Evolutionary conservation across 805 yeast species (phyloP), one percentile per base, ranked within the genome.

Genomic region (Komagataella phaffii): DNA sequence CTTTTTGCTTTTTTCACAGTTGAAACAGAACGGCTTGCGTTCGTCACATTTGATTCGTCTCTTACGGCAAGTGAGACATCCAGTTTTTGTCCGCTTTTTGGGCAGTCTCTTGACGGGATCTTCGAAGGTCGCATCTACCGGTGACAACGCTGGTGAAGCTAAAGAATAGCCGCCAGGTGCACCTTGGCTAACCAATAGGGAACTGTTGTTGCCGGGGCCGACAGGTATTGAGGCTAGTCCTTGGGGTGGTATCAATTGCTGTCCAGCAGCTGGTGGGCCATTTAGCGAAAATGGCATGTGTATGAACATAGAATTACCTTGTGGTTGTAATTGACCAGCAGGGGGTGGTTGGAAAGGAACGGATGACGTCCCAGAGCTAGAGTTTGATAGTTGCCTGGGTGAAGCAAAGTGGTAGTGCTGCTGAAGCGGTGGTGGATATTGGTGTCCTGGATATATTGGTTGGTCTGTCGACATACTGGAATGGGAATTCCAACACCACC

Each of bases 21-120:
- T 83, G 57, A 69, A 71, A 61, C 90, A 84, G 52, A 74, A 70
- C 1, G 89, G 88, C 58, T 80, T 83, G 49, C 81, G 64, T 66
- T 84, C 90, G 64, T 84, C 90, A 64, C 90, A 84, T 66, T 83
- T 83, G 59, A 83, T 81, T 47, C 89, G 69, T 55, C 89, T 67
- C 60, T 79, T 76, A 40, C 89, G 72, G 61, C 90, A 84, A 1
- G 90, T 84, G 52, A 82, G 64, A 62, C 90, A 84, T 2, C 91
- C 91, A 0, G 89, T 83, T 59, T 85, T 70, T 2, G 89, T 84
- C 50, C 90, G 69, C 48, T 83, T 68, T 58, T 80, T 75, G 54
- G 78, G 72, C 54, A 73, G 70, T 49, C 77, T 62, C 49, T 75
- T 60, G 53, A 69, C 69, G 57, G 64, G 62, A 7, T 55, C 53